Evolutionary conservation across 2,329 filamentous ascomycete species (phyloP), one percentile per base, ranked within the genome.

Genomic region (Fusarium nurragi): DNA sequence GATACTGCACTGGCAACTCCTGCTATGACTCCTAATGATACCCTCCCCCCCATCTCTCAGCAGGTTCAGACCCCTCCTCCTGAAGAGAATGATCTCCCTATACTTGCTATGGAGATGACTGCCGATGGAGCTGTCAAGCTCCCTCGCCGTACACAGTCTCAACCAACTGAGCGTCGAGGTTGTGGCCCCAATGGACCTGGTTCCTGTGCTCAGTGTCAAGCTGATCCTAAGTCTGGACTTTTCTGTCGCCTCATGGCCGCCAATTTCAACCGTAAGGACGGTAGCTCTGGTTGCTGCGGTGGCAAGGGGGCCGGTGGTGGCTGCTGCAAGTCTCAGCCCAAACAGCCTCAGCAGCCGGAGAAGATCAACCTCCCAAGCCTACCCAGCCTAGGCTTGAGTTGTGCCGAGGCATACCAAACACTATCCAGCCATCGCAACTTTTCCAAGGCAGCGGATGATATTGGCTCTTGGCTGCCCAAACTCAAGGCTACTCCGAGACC

Each of bases 161-260:
- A 73, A 70, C 46, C 73, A 64, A 55, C 70, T 5, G 60, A 74
- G 39, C 61, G 71, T 23, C 72, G 77, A 25, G 79, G 82, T 30
- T 88, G 86, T 57, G 85, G 90, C 23, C 82, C 86, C 34, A 89
- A 89, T 50, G 91, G 90, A 0, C 92, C 92, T 0, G 92, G 92
- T 11, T 91, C 89, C 16, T 95, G 92, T 73, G 86, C 89, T 5
- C 91, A 94, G 77, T 95, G 92, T 73, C 84, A 90, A 58, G 82
- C 87, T 3, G 91, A 94, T 73, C 91, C 92, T 18, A 89, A 90
- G 73, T 92, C 91, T 4, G 92, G 90, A 2, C 85, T 94, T 34
- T 95, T 95, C 80, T 95, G 92, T 77, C 90, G 92, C 63, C 90
- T 91, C 12, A 86, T 94, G 49, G 90, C 91, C 22, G 91, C 91